phyloP scores from a whole-genome alignment of 2,329 filamentous ascomycete species.

The Paradendryphiella salina region DNA sequence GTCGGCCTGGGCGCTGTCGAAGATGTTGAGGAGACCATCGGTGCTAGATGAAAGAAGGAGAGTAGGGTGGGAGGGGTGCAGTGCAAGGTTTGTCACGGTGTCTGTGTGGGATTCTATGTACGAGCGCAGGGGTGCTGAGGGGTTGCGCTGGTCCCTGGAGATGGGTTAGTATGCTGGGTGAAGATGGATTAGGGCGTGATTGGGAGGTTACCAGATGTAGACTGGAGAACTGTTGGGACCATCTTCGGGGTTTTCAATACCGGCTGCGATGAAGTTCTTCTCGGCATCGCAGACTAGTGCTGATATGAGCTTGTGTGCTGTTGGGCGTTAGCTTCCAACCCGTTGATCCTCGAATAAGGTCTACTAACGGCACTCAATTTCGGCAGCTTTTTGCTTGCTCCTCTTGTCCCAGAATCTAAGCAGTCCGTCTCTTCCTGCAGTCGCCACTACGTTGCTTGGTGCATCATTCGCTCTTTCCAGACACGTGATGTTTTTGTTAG shows the following conservation, averaged over 20 bases:
- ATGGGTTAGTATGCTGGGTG: conserved; percentile 9
- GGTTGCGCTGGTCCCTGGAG: conserved; percentile 49
- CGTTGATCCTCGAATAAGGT: too few relatives aligned
- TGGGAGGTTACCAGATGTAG: conserved; percentile 40
- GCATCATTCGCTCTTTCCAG: conserved; percentile 60
- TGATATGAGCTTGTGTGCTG: conserved; percentile 59
- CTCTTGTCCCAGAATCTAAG: conserved; percentile 70
- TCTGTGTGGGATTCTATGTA: conserved; percentile 58
- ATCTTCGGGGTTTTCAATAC: conserved; percentile 67
- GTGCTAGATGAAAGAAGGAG: conserved; percentile 76
- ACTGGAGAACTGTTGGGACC: conserved; percentile 50
- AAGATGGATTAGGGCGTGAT: too few relatives aligned
- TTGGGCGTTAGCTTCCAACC: conserved; percentile 26
- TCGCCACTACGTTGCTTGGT: conserved; percentile 61
- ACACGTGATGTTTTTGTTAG: conserved; percentile 66
- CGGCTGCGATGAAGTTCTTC: conserved; percentile 67
- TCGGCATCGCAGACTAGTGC: conserved; percentile 64
- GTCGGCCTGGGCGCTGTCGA: conserved; percentile 64
- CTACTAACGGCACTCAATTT: conserved; percentile 43
- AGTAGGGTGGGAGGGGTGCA: conserved; percentile 63
- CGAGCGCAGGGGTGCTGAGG: conserved; percentile 42
- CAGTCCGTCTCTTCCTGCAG: conserved; percentile 71
- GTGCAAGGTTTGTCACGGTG: conserved; percentile 63
- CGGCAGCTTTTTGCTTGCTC: conserved; percentile 52
- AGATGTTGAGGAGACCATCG: conserved; percentile 77